phyloP scores from a whole-genome alignment of 2,329 filamentous ascomycete genomes.

The Verticillium albo-atrum region DNA sequence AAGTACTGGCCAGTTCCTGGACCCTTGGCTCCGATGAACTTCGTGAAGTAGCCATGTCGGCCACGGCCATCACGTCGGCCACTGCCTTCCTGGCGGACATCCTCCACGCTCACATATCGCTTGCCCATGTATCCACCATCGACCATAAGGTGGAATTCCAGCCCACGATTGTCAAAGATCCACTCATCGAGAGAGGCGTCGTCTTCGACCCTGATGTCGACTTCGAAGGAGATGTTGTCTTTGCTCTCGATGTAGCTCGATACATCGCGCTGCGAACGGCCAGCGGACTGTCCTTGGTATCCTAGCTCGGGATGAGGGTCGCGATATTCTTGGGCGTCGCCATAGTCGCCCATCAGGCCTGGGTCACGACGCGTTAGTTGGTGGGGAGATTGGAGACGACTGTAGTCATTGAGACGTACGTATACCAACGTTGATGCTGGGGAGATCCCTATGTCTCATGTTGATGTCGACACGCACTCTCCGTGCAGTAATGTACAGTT shows the following conservation, averaged over 20 bases:
- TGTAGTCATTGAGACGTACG: not conserved
- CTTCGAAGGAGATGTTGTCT: constrained; percentile 18
- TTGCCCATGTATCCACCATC: constrained; percentile 17
- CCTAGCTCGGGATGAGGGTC: not conserved
- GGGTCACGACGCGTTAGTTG: not conserved
- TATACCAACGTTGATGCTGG: not conserved
- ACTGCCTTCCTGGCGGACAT: constrained; percentile 1
- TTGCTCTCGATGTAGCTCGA: constrained; percentile 24
- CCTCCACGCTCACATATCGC: constrained; percentile 2
- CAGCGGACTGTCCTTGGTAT: not conserved
- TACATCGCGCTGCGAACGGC: not conserved
- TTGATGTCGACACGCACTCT: not conserved
- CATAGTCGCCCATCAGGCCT: not conserved
- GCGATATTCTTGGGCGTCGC: not conserved
- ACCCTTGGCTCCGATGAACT: not conserved
- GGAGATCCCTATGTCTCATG: not conserved
- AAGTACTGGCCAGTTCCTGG: not conserved
- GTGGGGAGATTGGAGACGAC: not conserved
- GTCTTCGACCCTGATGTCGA: constrained; percentile 11
- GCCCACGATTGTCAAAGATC: constrained; percentile 15
- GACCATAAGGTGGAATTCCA: constrained; percentile 12
- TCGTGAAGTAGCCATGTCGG: not conserved
- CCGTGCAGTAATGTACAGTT: not conserved
- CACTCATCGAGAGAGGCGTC: constrained; percentile 15
- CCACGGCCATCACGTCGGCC: not conserved